A percentile compares a stretch with the other conserved stretches of the same genome.
These are phyloP conservation scores for Penicillium turbatum DNA, from an alignment of 495 filamentous ascomycete genomes.

Conservation along the genomic window DNA sequence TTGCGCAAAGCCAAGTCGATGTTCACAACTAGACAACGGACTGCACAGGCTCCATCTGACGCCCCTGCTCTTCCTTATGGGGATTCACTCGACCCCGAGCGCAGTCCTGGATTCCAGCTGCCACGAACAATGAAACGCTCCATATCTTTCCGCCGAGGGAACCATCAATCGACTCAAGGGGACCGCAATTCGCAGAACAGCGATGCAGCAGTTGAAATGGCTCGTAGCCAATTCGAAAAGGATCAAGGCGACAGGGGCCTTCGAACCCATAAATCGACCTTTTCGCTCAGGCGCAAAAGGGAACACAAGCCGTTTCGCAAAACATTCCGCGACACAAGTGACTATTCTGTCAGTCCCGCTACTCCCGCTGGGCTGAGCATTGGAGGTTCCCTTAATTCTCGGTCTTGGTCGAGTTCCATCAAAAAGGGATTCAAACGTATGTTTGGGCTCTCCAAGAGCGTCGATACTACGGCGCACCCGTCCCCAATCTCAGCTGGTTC, in stretches of 20 bases:
- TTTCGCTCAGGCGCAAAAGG: slow-evolving; percentile 42
- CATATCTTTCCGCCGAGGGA: slow-evolving; percentile 56
- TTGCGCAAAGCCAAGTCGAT: slow-evolving; percentile 71
- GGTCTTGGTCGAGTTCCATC: slow-evolving; percentile 57
- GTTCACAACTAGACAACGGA: slow-evolving; percentile 52
- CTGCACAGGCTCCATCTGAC: slow-evolving; percentile 25
- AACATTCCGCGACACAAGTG: slow-evolving; percentile 52
- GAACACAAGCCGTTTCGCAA: slow-evolving; percentile 56
- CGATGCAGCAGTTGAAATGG: slow-evolving; percentile 47
- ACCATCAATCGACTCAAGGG: slow-evolving; percentile 18
- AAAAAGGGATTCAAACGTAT: slow-evolving; percentile 59
- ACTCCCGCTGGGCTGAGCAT: slow-evolving; percentile 16
- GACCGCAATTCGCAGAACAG: slow-evolving; percentile 35
- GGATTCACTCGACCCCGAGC: slow-evolving; percentile 14
- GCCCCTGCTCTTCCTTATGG: slow-evolving; percentile 13
- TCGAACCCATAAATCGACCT: slow-evolving; percentile 43
- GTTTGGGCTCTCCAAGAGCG: slow-evolving; percentile 51
- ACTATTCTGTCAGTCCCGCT: slow-evolving; percentile 29
- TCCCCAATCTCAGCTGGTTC: background rate
- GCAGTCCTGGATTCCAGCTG: slow-evolving; percentile 20
- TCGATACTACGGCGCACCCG: slow-evolving; percentile 25
- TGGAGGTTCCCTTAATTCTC: slow-evolving; percentile 49
- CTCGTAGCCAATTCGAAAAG: slow-evolving; percentile 44
- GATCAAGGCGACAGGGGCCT: slow-evolving; percentile 29
- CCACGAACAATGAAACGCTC: slow-evolving; percentile 48